phyloP scores from a whole-genome alignment of 2,329 filamentous ascomycete species.

The Colletotrichum sp. region DNA sequence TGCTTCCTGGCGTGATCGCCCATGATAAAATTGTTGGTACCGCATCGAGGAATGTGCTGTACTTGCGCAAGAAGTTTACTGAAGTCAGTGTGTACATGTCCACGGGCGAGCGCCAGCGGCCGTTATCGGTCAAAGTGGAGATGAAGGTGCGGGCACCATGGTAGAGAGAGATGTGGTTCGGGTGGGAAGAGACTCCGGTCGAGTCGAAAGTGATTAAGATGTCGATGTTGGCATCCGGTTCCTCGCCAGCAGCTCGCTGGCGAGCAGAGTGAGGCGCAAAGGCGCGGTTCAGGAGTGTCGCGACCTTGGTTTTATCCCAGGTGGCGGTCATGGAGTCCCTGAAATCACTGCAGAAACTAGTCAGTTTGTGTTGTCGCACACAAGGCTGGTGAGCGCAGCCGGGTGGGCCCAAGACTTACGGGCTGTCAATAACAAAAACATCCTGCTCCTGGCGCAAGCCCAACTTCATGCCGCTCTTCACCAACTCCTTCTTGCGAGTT shows the following conservation, averaged over 20 bases:
- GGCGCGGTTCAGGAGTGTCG: slow-evolving; percentile 70
- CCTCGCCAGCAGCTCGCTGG: slow-evolving; percentile 33
- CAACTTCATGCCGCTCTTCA: slow-evolving; percentile 78
- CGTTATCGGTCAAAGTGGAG: slow-evolving; percentile 62
- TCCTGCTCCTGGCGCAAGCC: slow-evolving; percentile 79
- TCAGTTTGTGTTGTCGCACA: background rate
- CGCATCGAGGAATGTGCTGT: slow-evolving; percentile 76
- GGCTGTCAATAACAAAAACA: slow-evolving; percentile 83
- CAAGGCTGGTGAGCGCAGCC: background rate
- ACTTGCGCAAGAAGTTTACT: slow-evolving; percentile 79
- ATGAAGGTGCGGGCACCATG: slow-evolving; percentile 81
- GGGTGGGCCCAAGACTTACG: slow-evolving; percentile 48
- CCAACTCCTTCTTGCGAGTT: slow-evolving; percentile 81
- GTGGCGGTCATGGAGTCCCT: slow-evolving; percentile 85
- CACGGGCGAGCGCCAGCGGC: slow-evolving; percentile 74
- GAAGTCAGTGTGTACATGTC: slow-evolving; percentile 85
- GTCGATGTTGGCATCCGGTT: slow-evolving; percentile 68
- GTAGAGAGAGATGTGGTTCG: slow-evolving; percentile 92
- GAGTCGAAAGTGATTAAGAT: slow-evolving; percentile 88
- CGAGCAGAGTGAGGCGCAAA: slow-evolving; percentile 71
- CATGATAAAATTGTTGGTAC: slow-evolving; percentile 71
- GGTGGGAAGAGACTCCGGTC: slow-evolving; percentile 83
- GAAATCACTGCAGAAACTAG: slow-evolving; percentile 61
- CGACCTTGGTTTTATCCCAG: slow-evolving; percentile 77
- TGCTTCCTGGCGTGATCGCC: slow-evolving; percentile 42